Evolutionary conservation across 2,329 filamentous ascomycete genomes (phyloP), one percentile per base, ranked within the genome.

Genomic region (Fusarium poae): DNA sequence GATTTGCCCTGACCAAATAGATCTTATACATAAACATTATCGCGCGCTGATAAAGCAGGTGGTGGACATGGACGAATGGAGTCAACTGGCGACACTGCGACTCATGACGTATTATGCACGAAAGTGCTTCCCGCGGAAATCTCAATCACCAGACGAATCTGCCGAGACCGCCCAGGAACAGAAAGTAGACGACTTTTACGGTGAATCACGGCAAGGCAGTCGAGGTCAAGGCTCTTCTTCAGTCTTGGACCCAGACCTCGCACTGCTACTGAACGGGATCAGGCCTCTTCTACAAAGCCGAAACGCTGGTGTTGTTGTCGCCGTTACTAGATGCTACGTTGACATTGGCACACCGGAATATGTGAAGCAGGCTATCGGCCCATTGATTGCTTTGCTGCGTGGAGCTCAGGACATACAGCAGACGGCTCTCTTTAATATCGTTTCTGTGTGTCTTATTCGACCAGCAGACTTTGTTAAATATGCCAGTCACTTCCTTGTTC

Each of bases 11-110:
- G 91, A 97, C 18, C 85, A 92, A 55, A 86, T 97, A 68, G 94
- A 97, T 77, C 82, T 99, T 62, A 89, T 99, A 71, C 96, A 99
- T 79, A 90, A 91, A 70, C 92, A 97, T 77, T 99, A 98, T 80
- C 89, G 93, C 51, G 85, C 88, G 35, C 82, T 99, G 67, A 90
- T 97, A 67, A 92, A 89, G 78, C 97, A 97, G 82, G 82, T 98
- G 53, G 93, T 97, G 25, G 96, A 99, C 77, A 99, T 99, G 96
- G 96, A 99, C 76, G 96, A 99, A 80, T 99, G 96, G 96, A 92
- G 94, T 42, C 96, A 99, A 80, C 79, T 98, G 55, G 91, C 93
- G 3, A 92, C 92, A 4, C 77, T 99, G 72, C 87, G 89, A 39
- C 83, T 99, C 68, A 90, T 98, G 88, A 91, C 92, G 2, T 83